A percentile compares a stretch with the other conserved stretches of the same genome.
phyloP scores from a whole-genome alignment of 108 stramenopile genomes.

The Stephanodiscus triporus region DNA sequence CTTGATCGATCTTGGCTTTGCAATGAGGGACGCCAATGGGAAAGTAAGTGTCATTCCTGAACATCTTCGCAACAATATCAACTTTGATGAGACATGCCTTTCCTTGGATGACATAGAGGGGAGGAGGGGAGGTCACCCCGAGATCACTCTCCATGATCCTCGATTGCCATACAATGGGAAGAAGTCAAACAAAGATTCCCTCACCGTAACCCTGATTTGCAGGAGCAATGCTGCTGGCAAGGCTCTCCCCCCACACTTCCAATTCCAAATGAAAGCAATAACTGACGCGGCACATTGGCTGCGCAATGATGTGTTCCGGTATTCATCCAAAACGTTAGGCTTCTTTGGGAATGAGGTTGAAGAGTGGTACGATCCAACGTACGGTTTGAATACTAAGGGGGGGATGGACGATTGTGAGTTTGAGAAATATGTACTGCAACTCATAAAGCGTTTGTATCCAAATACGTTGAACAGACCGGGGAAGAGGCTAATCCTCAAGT shows the following conservation, averaged over 20 bases:
- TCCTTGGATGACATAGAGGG: too few relatives aligned
- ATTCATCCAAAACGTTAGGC: too few relatives aligned
- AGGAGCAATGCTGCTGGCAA: constrained; percentile 10
- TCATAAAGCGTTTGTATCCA: constrained; percentile 11
- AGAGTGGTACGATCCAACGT: too few relatives aligned
- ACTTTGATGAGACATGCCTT: too few relatives aligned
- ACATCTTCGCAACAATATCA: neutral
- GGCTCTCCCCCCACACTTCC: too few relatives aligned
- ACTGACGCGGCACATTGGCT: neutral
- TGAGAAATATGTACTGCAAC: neutral
- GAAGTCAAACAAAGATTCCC: neutral
- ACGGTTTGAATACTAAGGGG: too few relatives aligned
- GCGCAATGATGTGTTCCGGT: too few relatives aligned
- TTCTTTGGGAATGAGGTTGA: too few relatives aligned
- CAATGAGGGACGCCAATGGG: neutral
- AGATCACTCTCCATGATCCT: too few relatives aligned
- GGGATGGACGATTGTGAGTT: constrained; percentile 4
- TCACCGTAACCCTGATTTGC: constrained; percentile 7
- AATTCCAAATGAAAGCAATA: neutral
- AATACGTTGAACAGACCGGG: constrained; percentile 12
- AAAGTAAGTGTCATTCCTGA: neutral
- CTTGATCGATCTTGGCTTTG: too few relatives aligned
- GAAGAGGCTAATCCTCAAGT: constrained; percentile 18
- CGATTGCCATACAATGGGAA: neutral
- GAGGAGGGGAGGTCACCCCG: too few relatives aligned